phyloP scores from a whole-genome alignment of 768 basidiomycete species.

The Russula emetica region DNA sequence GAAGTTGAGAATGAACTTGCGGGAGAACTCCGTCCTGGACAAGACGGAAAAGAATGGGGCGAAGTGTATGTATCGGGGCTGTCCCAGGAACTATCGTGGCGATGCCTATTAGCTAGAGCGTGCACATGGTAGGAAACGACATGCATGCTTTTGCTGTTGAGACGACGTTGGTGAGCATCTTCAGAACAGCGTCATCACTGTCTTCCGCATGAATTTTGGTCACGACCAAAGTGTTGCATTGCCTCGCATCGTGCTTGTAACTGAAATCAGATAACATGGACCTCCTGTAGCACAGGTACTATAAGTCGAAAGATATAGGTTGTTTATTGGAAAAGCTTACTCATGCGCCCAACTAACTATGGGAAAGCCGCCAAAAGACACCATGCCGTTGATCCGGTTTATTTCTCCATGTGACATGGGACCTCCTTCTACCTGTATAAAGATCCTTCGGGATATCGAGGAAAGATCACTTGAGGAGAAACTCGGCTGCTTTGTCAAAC shows the following conservation, averaged over 20 bases:
- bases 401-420: constrained; percentile 44
- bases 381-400: constrained; percentile 55
- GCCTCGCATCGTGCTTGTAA: constrained; percentile 71
- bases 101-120: neutral
- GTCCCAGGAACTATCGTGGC: constrained; percentile 38
- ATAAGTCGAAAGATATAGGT: neutral
- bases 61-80: constrained; percentile 48
- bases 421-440: constrained; percentile 45
- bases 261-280: constrained; percentile 67
- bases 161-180: constrained; percentile 27
- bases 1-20: constrained; percentile 41
- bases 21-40: constrained; percentile 37
- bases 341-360: constrained; percentile 70
- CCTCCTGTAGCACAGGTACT: constrained; percentile 39
- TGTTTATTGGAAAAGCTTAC: constrained; percentile 40
- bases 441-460: constrained; percentile 46
- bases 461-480: constrained; percentile 34
- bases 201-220: constrained; percentile 51
- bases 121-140: constrained; percentile 5
- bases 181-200: constrained; percentile 31
- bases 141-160: constrained; percentile 29
- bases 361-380: constrained; percentile 52
- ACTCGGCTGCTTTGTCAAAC: constrained; percentile 15
- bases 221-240: constrained; percentile 48
- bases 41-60: constrained; percentile 48